Base-by-base conservation (phyloP, 345 rosid genomes). In the Eucalyptus microcorys region DNA sequence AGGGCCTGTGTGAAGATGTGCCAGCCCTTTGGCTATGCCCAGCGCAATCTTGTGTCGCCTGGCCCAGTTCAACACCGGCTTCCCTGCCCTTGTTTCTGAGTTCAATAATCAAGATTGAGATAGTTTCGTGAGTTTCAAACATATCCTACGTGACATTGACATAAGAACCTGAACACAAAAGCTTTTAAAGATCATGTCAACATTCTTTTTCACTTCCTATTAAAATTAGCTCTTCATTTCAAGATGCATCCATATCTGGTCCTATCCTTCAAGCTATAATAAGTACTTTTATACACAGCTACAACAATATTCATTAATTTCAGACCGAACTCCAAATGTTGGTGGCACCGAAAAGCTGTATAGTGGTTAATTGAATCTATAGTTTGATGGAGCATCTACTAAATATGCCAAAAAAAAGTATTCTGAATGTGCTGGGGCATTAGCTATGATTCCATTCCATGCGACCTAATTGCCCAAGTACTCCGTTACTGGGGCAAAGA, bases 11-110 rank as follows among this genome's bases (percentile, higher is more conserved):
- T 98, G 99, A 83, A 98, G 99, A 93, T 97, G 93, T 85, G 98
- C 93, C 37, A 98, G 93, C 86, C 99, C 99, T 89, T 95, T 94
- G 50, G 99, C 99, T 86, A 98, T 92, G 21, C 98, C 96, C 81
- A 97, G 92, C 22, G 98, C 99, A 88, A 98, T 95, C 95, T 94
- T 98, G 94, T 98, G 99, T 49, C 99, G 93, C 91, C 98, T 96
- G 14, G 99, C 97, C 99, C 99, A 98, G 90, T 94, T 98, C 89
- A 98, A 88, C 85, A 92, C 91, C 37, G 97, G 99, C 89, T 94
- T 98, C 88, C 98, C 98, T 5, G 95, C 93, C 92, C 92, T 94
- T 87, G 92, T 91, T 88, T 98, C 99, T 98, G 94, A 89, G 47
- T 76, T 76, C 83, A 76, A 76, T 76, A 76, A 76, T 76, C 15